These are phyloP conservation scores for Cryphonectria radicalis DNA, from an alignment of 2,329 filamentous ascomycete species.

Conservation along the genomic window DNA sequence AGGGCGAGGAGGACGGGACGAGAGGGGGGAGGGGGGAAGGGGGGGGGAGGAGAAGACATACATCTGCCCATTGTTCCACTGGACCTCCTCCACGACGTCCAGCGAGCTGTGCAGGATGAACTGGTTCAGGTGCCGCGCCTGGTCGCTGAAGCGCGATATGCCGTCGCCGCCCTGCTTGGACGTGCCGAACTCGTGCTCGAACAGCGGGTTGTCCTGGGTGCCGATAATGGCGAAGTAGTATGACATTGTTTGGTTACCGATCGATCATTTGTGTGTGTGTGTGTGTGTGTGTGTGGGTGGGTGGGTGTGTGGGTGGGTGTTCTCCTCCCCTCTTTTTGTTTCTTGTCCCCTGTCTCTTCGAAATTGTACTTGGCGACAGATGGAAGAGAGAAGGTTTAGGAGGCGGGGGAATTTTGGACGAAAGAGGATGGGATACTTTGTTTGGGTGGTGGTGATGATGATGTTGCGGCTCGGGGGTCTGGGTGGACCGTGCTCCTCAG, in stretches of 20 bases:
- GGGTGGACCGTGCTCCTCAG: constrained; percentile 4
- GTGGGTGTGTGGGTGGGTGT: neutral
- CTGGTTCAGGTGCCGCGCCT: constrained; percentile 92
- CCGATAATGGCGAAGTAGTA: constrained; percentile 99
- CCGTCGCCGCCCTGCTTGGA: constrained; percentile 96
- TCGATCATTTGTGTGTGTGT: constrained; percentile 33
- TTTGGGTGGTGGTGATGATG: neutral
- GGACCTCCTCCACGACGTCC: constrained; percentile 94
- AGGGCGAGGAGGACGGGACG: too few species aligned
- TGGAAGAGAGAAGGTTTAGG: neutral
- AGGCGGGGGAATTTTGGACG: neutral
- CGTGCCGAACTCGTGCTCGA: constrained; percentile 96
- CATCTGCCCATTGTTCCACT: constrained; percentile 89
- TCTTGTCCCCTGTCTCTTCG: neutral
- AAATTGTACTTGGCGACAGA: neutral
- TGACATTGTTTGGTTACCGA: constrained; percentile 68
- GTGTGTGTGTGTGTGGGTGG: neutral
- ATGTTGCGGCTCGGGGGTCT: neutral
- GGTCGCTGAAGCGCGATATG: constrained; percentile 82
- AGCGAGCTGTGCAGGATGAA: constrained; percentile 94
- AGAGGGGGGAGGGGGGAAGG: too few species aligned
- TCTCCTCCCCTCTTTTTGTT: neutral
- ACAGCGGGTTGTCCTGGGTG: constrained; percentile 92
- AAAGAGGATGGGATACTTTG: neutral
- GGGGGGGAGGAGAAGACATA: constrained; percentile 45